Conservation (phyloP, 306 rosid genomes). For the Canavalia gladiata region DNA sequence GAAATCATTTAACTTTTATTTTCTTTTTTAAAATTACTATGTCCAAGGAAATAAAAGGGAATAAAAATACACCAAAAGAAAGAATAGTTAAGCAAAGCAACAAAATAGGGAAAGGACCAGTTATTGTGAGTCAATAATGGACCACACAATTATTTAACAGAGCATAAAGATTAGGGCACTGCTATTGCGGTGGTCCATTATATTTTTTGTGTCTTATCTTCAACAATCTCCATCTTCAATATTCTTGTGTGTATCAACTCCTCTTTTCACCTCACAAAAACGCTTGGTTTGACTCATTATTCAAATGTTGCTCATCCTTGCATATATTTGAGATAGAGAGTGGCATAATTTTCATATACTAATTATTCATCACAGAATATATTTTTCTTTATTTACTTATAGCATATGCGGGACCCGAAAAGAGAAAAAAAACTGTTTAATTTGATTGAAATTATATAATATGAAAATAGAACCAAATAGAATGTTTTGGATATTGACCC, state of each 20-base stretch:
- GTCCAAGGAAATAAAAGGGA: conserved; percentile 4
- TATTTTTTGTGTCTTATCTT: conserved; percentile 46
- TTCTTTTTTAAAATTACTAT: not conserved
- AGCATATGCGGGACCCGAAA: not conserved
- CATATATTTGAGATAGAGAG: conserved; percentile 24
- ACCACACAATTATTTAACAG: conserved; percentile 73
- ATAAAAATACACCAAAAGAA: not conserved
- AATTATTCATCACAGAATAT: not conserved
- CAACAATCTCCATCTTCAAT: conserved; percentile 55
- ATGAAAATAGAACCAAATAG: not conserved
- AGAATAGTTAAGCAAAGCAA: conserved; percentile 36
- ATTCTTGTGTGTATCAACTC: conserved; percentile 47
- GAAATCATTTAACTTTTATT: not conserved
- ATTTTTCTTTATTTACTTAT: not conserved
- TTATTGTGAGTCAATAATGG: conserved; percentile 58
- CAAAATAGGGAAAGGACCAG: conserved; percentile 42
- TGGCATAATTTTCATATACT: conserved; percentile 9
- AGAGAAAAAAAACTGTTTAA: not conserved
- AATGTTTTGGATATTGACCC: not conserved
- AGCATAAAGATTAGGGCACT: conserved; percentile 67
- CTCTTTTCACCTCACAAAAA: conserved; percentile 13
- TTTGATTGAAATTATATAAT: not conserved
- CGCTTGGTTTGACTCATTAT: conserved; percentile 25
- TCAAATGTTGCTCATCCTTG: not conserved
- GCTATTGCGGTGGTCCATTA: conserved; percentile 66